Evolutionary conservation across 1,139 yeast species (phyloP), one percentile per base, ranked within the genome.

Genomic region (Yamadazyma triangularis): DNA sequence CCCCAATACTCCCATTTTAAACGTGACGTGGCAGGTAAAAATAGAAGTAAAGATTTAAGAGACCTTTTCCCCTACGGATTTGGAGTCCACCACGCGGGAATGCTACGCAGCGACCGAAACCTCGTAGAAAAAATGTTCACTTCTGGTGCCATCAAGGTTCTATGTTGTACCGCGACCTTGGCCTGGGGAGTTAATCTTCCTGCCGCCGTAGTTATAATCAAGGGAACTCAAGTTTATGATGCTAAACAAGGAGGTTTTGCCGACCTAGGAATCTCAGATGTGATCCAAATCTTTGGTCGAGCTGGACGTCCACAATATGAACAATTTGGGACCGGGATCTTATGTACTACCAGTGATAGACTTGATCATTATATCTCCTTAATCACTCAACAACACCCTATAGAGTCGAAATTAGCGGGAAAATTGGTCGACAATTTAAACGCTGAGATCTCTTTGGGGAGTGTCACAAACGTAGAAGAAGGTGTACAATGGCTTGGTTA

Each of bases 101-200:
- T 93, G 94, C 64, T 87, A 25, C 70, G 98, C 41, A 66, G 91
- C 0, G 99, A 93, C 50, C 74, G 99, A 50, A 91, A 89, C 47
- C 56, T 88, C 39, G 82, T 94, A 0, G 98, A 93, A 50, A 82
- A 79, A 50, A 75, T 91, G 80, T 93, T 93, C 53, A 70, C 79
- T 31, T 67, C 70, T 21, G 98, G 98, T 23, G 84, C 91, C 1
- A 80, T 91, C 38, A 86, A 83, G 42, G 97, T 93, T 0, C 64
- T 93, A 12, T 85, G 95, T 46, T 88, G 96, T 69, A 93, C 99
- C 2, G 95, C 98, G 0, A 93, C 99, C 0, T 73, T 93, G 36
- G 99, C 99, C 0, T 93, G 99, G 99, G 99, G 99, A 73, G 97
- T 93, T 11, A 93, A 93, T 51, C 66, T 93, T 38, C 98, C 99